Evolutionary conservation across 306 rosid genomes (phyloP).

Genomic region (Vicia faba): DNA sequence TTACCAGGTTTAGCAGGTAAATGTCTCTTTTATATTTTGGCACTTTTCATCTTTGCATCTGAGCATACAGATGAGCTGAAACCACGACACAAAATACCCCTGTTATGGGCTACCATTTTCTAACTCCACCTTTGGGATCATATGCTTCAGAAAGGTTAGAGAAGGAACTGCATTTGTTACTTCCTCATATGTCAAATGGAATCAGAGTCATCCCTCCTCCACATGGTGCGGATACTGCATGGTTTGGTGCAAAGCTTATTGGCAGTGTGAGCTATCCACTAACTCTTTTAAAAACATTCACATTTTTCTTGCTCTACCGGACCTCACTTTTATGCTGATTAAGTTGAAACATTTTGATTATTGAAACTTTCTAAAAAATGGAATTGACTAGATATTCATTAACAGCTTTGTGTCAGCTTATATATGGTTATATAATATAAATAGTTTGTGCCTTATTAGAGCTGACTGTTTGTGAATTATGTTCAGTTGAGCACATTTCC

Average conservation of each 20-base stretch:
- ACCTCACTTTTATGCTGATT: slow-evolving; percentile 13
- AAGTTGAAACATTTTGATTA: neutral
- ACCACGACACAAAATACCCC: neutral
- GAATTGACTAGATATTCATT: slow-evolving; percentile 14
- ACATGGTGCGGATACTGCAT: slow-evolving; percentile 74
- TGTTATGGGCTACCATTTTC: slow-evolving; percentile 9
- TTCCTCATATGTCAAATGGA: slow-evolving; percentile 60
- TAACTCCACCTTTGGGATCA: slow-evolving; percentile 23
- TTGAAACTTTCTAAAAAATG: slow-evolving; percentile 2
- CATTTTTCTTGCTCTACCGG: slow-evolving; percentile 18
- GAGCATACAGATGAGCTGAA: slow-evolving; percentile 25
- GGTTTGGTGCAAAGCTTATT: slow-evolving; percentile 90
- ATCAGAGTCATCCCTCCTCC: slow-evolving; percentile 79
- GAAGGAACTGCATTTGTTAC: slow-evolving; percentile 62
- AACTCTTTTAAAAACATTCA: slow-evolving; percentile 1
- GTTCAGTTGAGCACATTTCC: slow-evolving; percentile 88
- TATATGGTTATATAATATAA: slow-evolving; percentile 4
- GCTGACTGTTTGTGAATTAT: slow-evolving; percentile 29
- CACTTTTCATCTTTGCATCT: slow-evolving; percentile 4
- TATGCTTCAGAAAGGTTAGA: slow-evolving; percentile 70
- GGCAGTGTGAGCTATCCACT: slow-evolving; percentile 68
- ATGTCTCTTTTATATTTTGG: neutral
- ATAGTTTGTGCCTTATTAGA: neutral
- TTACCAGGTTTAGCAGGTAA: slow-evolving; percentile 92
- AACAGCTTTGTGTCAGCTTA: neutral